Evolutionary conservation across 345 rosid species (phyloP), one percentile per base, ranked within the genome.

Genomic region (Gossypium stocksii): DNA sequence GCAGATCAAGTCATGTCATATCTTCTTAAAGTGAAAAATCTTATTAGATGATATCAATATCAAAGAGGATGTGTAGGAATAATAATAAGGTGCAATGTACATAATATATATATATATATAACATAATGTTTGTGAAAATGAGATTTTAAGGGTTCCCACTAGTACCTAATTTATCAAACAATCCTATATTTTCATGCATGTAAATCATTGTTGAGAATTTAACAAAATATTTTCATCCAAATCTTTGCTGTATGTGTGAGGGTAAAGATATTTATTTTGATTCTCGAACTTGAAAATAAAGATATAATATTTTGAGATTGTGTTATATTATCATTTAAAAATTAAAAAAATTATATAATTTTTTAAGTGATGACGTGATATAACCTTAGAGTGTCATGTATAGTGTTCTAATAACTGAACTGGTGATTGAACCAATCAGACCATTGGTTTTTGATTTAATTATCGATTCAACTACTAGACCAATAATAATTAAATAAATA

Each of bases 291-390:
- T 29, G 4, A 29, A 29, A 29, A 29, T 0, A 3, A 29, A 29
- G 4, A 29, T 0, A 29, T 29, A 0, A 29, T 0, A 3, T 0
- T 4, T 1, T 4, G 38, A 34, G 6, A 34, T 34, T 29, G 4
- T 29, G 4, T 3, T 3, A 3, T 29, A 29, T 29, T 29, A 29
- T 34, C 38, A 4, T 7, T 34, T 4, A 0, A 34, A 29, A 4
- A 34, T 34, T 34, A 34, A 34, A 34, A 29, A 29, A 3, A 29
- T 25, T 29, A 29, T 29, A 29, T 29, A 29, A 3, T 3, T 3
- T 29, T 29, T 29, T 29, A 29, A 0, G 34, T 29, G 34, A 29
- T 29, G 7, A 4, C 38, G 7, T 34, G 38, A 34, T 34, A 34
- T 34, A 34, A 34, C 0, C 1, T 34, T 34, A 4, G 6, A 4